Evolutionary conservation across 2,329 filamentous ascomycete species (phyloP), one percentile per base, ranked within the genome.

Genomic region (Podosphaera xanthii): DNA sequence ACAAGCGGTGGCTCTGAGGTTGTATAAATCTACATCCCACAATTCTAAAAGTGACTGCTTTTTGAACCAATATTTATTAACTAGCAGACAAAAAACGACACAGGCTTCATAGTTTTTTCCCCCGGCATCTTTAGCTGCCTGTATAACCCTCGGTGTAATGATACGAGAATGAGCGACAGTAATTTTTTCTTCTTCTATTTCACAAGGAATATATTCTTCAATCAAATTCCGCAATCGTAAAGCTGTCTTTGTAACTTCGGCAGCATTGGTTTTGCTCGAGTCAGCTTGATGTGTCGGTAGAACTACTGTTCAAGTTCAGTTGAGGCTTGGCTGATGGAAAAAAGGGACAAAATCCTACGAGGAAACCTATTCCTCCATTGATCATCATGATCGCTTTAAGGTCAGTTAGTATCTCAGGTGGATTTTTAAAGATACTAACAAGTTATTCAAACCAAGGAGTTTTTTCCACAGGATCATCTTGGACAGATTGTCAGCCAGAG

Each of bases 211-310:
- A 59, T 89, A 84, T 69, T 89, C 80, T 71, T 95, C 89, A 66
- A 98, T 82, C 65, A 95, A 82, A 69, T 94, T 88, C 66, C 91
- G 94, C 63, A 98, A 76, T 60, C 89, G 87, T 14, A 98, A 78
- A 34, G 90, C 91, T 59, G 94, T 78, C 69, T 90, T 90, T 62
- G 91, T 96, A 62, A 96, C 90, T 66, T 92, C 84, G 61, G 78
- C 76, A 10, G 90, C 76, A 0, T 87, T 80, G 42, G 91, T 82
- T 35, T 85, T 81, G 9, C 86, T 82, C 49, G 81, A 71, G 0
- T 75, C 69, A 10, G 79, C 77, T 64, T 80, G 75, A 64, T 75
- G 75, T 12, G 74, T 75, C 1, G 85, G 84, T 1, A 90, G 78
- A 12, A 90, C 83, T 86, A 61, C 22, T 42, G 22, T 31, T 35